phyloP scores from a whole-genome alignment of 257 asterid species.

The Primulina eburnea region DNA sequence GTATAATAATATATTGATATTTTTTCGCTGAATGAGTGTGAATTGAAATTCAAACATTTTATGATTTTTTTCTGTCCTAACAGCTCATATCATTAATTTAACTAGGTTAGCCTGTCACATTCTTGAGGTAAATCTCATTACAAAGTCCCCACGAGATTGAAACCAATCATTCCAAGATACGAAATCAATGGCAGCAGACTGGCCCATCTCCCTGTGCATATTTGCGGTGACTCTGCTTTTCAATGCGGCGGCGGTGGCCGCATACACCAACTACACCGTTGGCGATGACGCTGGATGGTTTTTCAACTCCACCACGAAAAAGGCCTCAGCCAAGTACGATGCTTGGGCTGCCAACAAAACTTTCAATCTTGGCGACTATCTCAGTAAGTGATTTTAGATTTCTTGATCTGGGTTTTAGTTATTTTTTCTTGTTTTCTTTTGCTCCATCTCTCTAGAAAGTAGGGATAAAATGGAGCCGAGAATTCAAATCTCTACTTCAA shows the following conservation, averaged over 20 bases:
- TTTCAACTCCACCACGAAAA: constrained; percentile 49
- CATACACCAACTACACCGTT: constrained; percentile 74
- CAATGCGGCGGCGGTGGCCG: constrained; percentile 32
- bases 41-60: too few species aligned
- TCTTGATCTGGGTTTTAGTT: constrained; percentile 3
- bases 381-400: constrained; percentile 44
- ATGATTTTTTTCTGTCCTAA: too few species aligned
- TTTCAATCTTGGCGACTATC: constrained; percentile 77
- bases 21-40: too few species aligned
- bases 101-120: too few species aligned
- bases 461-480: too few species aligned
- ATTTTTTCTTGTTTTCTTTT: not conserved
- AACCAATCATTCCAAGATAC: not conserved
- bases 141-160: too few species aligned
- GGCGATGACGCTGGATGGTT: constrained; percentile 81
- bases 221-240: constrained; percentile 37
- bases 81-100: too few species aligned
- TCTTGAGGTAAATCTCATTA: too few species aligned
- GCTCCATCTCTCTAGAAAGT: too few species aligned
- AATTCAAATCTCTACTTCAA: too few species aligned
- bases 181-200: constrained; percentile 28
- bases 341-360: constrained; percentile 70
- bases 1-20: too few species aligned
- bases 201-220: constrained; percentile 24
- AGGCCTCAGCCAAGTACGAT: constrained; percentile 51